These are phyloP conservation scores for Akanthomyces lecanii DNA, from an alignment of 2,329 filamentous ascomycete genomes.

Conservation along the genomic window DNA sequence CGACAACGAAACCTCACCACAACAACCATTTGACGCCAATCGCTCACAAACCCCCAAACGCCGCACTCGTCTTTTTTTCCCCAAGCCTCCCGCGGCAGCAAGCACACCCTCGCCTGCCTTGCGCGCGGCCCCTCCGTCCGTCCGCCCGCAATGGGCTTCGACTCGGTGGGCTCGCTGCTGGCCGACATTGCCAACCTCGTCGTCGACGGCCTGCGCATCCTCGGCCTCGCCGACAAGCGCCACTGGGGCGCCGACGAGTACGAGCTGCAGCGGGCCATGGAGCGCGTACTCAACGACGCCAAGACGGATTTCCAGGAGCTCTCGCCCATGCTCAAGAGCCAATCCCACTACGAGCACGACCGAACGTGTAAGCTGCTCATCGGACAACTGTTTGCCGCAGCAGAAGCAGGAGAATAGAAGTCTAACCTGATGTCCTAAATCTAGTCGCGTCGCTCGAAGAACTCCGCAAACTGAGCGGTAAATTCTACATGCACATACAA, in stretches of 20 bases:
- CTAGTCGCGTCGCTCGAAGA: slow-evolving; percentile 51
- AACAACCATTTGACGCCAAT: background rate
- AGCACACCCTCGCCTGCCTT: background rate
- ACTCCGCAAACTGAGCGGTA: slow-evolving; percentile 41
- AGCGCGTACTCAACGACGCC: slow-evolving; percentile 54
- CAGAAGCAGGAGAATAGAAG: background rate
- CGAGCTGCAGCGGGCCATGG: slow-evolving; percentile 53
- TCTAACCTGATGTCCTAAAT: background rate
- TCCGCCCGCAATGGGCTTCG: slow-evolving; percentile 21
- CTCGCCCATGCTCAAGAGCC: slow-evolving; percentile 50
- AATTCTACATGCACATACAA: slow-evolving; percentile 45
- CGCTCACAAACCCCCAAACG: background rate
- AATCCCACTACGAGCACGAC: slow-evolving; percentile 56
- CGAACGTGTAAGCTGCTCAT: slow-evolving; percentile 42
- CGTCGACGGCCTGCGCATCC: slow-evolving; percentile 49
- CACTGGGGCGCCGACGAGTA: slow-evolving; percentile 57
- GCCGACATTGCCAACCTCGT: slow-evolving; percentile 53
- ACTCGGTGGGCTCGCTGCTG: slow-evolving; percentile 56
- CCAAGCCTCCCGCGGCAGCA: background rate
- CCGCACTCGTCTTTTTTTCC: background rate
- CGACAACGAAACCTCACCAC: background rate
- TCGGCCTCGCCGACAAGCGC: slow-evolving; percentile 54
- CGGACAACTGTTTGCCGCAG: no score
- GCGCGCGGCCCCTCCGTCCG: background rate
- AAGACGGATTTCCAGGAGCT: slow-evolving; percentile 59